phyloP scores from a whole-genome alignment of 2,329 filamentous ascomycete genomes.

The Pseudocercospora cruenta region DNA sequence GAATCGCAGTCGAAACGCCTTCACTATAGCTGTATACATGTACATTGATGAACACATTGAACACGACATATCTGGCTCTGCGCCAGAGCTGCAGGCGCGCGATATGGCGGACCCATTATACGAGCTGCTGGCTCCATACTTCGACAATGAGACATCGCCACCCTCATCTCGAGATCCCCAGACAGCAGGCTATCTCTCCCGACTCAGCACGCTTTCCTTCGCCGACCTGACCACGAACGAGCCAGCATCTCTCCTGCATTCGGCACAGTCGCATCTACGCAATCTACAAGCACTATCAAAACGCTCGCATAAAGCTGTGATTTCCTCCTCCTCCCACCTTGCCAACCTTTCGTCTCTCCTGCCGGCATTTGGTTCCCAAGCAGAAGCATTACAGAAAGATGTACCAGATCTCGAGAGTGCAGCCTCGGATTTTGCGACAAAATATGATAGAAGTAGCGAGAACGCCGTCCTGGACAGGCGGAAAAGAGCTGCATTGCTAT shows the following conservation, averaged over 20 bases:
- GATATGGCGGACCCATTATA: slow-evolving; percentile 67
- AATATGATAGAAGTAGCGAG: slow-evolving; percentile 74
- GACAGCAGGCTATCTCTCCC: slow-evolving; percentile 72
- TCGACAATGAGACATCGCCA: slow-evolving; percentile 50
- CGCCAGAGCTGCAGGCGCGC: background rate
- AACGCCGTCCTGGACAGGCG: slow-evolving; percentile 68
- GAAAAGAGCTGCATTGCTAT: slow-evolving; percentile 77
- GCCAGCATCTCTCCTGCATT: slow-evolving; percentile 76
- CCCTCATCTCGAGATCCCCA: slow-evolving; percentile 54
- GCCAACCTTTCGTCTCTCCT: slow-evolving; percentile 72
- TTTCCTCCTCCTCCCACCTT: slow-evolving; percentile 78
- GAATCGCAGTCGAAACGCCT: too few species aligned
- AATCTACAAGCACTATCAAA: slow-evolving; percentile 87
- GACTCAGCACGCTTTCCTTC: slow-evolving; percentile 76
- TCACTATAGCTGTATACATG: too few species aligned
- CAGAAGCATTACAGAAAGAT: slow-evolving; percentile 67
- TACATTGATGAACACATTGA: too few species aligned
- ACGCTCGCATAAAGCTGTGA: slow-evolving; percentile 82
- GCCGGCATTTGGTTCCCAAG: slow-evolving; percentile 68
- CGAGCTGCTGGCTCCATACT: slow-evolving; percentile 70
- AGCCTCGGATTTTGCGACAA: slow-evolving; percentile 77
- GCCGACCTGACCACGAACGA: slow-evolving; percentile 74
- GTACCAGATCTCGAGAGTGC: slow-evolving; percentile 80
- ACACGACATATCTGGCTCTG: too few species aligned
- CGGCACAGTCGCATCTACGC: slow-evolving; percentile 77